Evolutionary conservation across 176 grass and related monocot species (phyloP).

Genomic region (Aegilops bicornis): DNA sequence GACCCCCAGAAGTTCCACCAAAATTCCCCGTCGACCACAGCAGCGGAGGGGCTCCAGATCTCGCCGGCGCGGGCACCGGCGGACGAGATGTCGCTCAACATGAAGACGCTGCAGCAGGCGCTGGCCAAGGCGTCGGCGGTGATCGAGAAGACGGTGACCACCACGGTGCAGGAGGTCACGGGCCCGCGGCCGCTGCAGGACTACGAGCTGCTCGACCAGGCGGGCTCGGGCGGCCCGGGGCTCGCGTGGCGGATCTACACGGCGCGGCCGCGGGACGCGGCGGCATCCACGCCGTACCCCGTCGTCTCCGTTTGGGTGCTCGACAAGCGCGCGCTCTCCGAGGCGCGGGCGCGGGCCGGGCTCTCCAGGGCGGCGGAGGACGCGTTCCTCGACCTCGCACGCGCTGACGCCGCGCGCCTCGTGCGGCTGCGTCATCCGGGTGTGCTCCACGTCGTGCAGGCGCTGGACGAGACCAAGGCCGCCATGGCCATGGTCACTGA

Average conservation of each 20-base stretch:
- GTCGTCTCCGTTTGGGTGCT: slow-evolving; percentile 96
- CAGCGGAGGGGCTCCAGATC: slow-evolving; percentile 46
- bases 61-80: slow-evolving; percentile 27
- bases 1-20: slow-evolving; percentile 8
- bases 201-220: slow-evolving; percentile 93
- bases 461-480: slow-evolving; percentile 94
- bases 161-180: slow-evolving; percentile 98
- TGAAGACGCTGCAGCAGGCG: slow-evolving; percentile 90
- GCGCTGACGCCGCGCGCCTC: slow-evolving; percentile 82
- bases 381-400: slow-evolving; percentile 81
- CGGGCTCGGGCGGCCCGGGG: slow-evolving; percentile 74
- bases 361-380: slow-evolving; percentile 87
- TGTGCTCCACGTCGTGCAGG: slow-evolving; percentile 97
- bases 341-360: slow-evolving; percentile 63
- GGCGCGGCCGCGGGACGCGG: slow-evolving; percentile 64
- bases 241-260: slow-evolving; percentile 90
- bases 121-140: slow-evolving; percentile 94
- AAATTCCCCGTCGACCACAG: slow-evolving; percentile 6
- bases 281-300: slow-evolving; percentile 80
- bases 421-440: slow-evolving; percentile 94
- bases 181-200: slow-evolving; percentile 98
- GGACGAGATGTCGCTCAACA: slow-evolving; percentile 83
- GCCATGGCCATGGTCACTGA: slow-evolving; percentile 99
- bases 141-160: slow-evolving; percentile 96
- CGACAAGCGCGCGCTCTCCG: slow-evolving; percentile 87